phyloP scores from a whole-genome alignment of 2,329 filamentous ascomycete genomes.

The Pezicula radicicola region DNA sequence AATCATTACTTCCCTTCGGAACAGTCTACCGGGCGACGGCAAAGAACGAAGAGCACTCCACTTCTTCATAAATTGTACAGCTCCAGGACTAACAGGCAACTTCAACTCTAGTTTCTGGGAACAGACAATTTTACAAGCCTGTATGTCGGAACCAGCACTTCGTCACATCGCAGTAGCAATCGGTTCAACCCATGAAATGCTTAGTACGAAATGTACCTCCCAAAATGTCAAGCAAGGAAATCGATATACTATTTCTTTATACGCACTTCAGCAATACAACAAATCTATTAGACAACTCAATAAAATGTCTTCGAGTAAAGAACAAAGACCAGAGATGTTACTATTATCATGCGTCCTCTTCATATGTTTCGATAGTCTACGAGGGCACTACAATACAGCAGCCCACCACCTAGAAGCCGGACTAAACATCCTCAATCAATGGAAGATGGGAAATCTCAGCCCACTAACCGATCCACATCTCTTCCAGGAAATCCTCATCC shows the following conservation, averaged over 20 bases:
- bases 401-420: neutral
- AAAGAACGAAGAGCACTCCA: neutral
- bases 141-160: neutral
- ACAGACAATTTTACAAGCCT: neutral
- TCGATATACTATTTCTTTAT: neutral
- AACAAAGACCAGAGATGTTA: neutral
- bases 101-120: neutral
- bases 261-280: neutral
- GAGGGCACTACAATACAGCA: neutral
- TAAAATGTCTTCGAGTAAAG: neutral
- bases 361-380: neutral
- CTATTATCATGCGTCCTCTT: neutral
- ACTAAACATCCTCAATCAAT: neutral
- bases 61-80: neutral
- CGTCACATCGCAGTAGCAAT: neutral
- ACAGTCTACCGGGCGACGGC: neutral
- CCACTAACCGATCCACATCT: neutral
- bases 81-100: neutral
- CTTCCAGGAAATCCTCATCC: neutral
- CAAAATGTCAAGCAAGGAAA: neutral
- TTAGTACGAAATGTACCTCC: neutral
- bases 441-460: neutral
- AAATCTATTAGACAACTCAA: neutral
- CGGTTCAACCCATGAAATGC: neutral
- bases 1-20: neutral